Conservation (phyloP, 2,329 filamentous ascomycete genomes). For the Botryotinia narcissicola region DNA sequence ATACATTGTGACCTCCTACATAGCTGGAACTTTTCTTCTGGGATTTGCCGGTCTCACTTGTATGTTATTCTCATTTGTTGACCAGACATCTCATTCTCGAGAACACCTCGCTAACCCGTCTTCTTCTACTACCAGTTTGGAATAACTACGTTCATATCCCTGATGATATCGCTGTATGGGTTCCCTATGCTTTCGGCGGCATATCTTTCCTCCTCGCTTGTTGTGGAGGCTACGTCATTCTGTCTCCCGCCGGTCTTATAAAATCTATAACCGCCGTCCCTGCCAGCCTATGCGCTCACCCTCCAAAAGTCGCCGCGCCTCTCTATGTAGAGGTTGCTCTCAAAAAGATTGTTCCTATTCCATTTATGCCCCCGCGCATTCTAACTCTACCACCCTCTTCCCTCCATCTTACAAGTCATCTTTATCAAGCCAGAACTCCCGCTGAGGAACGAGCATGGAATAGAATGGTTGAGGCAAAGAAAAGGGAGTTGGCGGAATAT, state of each 20-base stretch:
- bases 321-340: constrained; percentile 52
- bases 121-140: constrained; percentile 34
- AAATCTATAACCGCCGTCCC: constrained; percentile 40
- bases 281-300: constrained; percentile 21
- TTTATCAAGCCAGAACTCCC: constrained; percentile 20
- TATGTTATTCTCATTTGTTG: background rate
- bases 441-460: constrained; percentile 29
- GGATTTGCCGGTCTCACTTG: constrained; percentile 51
- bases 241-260: constrained; percentile 58
- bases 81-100: background rate
- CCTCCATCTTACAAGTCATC: constrained; percentile 6
- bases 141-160: constrained; percentile 50
- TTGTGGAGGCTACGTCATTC: constrained; percentile 59
- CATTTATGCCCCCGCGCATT: constrained; percentile 31
- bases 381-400: constrained; percentile 23
- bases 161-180: constrained; percentile 53
- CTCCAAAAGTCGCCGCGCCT: background rate
- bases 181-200: constrained; percentile 55
- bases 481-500: constrained; percentile 42
- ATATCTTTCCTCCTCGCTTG: constrained; percentile 59
- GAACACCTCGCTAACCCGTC: background rate
- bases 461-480: constrained; percentile 39
- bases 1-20: constrained; percentile 60
- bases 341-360: constrained; percentile 35
- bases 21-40: constrained; percentile 53